phyloP scores from a whole-genome alignment of 495 filamentous ascomycete genomes.

The Tuber melanosporum region DNA sequence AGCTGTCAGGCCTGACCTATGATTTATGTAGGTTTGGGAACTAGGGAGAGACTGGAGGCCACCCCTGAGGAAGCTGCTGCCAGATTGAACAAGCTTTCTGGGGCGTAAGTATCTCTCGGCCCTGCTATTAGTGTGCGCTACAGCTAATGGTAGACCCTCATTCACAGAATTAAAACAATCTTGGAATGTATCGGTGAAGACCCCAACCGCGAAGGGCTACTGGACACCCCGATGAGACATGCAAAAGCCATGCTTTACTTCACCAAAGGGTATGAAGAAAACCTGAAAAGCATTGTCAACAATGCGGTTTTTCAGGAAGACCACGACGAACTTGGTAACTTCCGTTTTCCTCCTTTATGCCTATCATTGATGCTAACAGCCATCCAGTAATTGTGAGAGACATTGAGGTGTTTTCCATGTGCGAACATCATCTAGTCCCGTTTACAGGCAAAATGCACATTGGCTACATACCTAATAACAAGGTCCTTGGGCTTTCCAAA shows the following conservation, averaged over 20 bases:
- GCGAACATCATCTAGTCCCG: conserved; percentile 96
- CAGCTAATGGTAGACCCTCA: neutral
- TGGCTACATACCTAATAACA: conserved; percentile 83
- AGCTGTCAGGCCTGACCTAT: neutral
- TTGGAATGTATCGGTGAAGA: conserved; percentile 96
- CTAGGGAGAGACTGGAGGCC: conserved; percentile 71
- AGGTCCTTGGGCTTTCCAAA: conserved; percentile 90
- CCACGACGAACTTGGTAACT: conserved; percentile 64
- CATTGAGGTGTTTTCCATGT: conserved; percentile 91
- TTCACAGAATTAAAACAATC: conserved; percentile 60
- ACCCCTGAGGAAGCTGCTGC: conserved; percentile 63
- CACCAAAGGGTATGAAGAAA: conserved; percentile 98
- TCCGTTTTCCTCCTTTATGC: neutral
- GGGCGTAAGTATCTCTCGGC: conserved; percentile 48
- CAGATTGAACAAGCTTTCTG: conserved; percentile 68
- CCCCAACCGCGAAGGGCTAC: conserved; percentile 80
- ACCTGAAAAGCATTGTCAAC: conserved; percentile 86
- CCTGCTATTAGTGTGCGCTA: neutral
- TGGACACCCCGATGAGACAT: conserved; percentile 81
- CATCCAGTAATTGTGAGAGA: conserved; percentile 84
- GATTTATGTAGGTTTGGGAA: conserved; percentile 58
- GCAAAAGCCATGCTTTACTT: conserved; percentile 97
- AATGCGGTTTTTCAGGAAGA: conserved; percentile 93
- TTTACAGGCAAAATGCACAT: conserved; percentile 99
- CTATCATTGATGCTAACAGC: neutral